Evolutionary conservation across 768 basidiomycete genomes (phyloP).

Genomic region (Mycena venus): DNA sequence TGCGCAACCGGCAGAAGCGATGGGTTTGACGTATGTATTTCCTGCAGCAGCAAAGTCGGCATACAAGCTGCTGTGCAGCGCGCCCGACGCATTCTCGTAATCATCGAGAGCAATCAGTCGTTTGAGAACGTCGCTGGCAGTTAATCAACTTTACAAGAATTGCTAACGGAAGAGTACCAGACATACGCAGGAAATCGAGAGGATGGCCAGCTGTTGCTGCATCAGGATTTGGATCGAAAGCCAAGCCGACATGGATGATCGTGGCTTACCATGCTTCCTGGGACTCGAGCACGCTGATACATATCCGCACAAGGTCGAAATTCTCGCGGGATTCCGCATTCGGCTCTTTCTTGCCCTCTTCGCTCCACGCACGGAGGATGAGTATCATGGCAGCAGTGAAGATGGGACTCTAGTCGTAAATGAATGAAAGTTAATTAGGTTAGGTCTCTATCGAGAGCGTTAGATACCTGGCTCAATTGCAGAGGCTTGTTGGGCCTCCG

Average conservation of each 20-base stretch:
- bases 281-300: too few species aligned
- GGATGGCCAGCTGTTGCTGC: not conserved
- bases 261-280: too few species aligned
- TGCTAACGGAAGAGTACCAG: not conserved
- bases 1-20: not conserved
- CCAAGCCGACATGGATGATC: not conserved
- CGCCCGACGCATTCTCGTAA: not conserved
- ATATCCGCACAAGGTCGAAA: too few species aligned
- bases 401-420: too few species aligned
- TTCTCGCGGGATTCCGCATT: too few species aligned
- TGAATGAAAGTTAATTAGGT: too few species aligned
- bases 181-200: not conserved
- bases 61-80: not conserved
- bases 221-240: not conserved
- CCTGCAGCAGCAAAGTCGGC: not conserved
- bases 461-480: too few species aligned
- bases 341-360: too few species aligned
- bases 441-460: too few species aligned
- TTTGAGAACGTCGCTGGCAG: not conserved
- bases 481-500: too few species aligned
- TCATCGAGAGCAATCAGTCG: not conserved
- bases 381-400: too few species aligned
- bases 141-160: not conserved
- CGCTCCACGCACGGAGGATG: too few species aligned
- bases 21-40: not conserved